Evolutionary conservation across 1,284 basidiomycete species (phyloP).

Genomic region (Fomes fomentarius): DNA sequence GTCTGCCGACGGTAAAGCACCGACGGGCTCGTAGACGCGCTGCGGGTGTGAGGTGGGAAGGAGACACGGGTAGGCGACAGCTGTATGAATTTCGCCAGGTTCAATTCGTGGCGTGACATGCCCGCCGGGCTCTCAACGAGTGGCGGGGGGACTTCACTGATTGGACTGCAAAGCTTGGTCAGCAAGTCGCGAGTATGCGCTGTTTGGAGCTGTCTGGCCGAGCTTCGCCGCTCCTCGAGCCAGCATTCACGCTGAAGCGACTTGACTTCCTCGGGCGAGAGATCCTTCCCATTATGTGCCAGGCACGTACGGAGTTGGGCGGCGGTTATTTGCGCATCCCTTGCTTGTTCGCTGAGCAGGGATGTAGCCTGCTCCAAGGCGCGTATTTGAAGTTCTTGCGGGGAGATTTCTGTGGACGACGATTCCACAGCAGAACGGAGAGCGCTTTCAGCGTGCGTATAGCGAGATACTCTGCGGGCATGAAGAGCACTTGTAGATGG

Average conservation of each 20-base stretch:
- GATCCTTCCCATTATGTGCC: conserved; percentile 32
- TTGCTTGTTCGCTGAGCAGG: conserved; percentile 45
- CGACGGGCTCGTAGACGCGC: conserved; percentile 4
- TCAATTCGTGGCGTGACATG: conserved; percentile 19
- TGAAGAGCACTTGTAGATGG: conserved; percentile 7
- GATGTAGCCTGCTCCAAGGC: conserved; percentile 46
- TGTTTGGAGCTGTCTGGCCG: conserved; percentile 39
- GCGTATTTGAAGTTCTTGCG: conserved; percentile 48
- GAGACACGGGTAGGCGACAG: conserved; percentile 26
- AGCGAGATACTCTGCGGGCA: conserved; percentile 34
- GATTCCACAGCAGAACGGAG: conserved; percentile 36
- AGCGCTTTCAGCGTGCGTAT: conserved; percentile 43
- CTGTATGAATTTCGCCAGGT: conserved; percentile 26
- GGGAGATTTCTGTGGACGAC: conserved; percentile 36
- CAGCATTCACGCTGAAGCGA: conserved; percentile 49
- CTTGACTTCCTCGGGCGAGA: conserved; percentile 37
- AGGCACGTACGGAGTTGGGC: conserved; percentile 45
- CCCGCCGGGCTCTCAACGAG: conserved; percentile 3
- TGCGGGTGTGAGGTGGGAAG: conserved; percentile 5
- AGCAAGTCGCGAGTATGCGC: conserved; percentile 16
- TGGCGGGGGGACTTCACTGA: conserved; percentile 2
- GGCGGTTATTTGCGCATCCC: conserved; percentile 47
- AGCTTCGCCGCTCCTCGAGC: conserved; percentile 50
- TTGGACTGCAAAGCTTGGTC: conserved; percentile 17
- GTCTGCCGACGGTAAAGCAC: conserved; percentile 18